Percentiles rank a stretch among this genome's conserved stretches.
phyloP scores from a whole-genome alignment of 1,139 yeast species.

The Yamadazyma sp. region DNA sequence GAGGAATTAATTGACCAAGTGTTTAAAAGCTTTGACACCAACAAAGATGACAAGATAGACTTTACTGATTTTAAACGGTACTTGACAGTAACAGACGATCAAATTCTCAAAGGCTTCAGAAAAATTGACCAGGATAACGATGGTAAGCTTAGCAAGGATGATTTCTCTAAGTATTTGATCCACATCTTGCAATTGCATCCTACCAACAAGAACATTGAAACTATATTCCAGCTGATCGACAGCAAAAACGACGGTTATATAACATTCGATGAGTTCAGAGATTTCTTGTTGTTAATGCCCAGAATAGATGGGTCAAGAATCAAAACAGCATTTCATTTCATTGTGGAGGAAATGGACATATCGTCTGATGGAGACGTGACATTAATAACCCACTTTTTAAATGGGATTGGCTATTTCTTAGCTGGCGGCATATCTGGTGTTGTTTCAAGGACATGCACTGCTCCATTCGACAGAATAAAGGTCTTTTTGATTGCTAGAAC shows the following conservation, averaged over 20 bases:
- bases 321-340: slow-evolving; percentile 77
- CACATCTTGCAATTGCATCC: slow-evolving; percentile 53
- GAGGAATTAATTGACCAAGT: slow-evolving; percentile 58
- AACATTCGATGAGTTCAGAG: slow-evolving; percentile 84
- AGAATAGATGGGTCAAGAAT: slow-evolving; percentile 66
- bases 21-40: slow-evolving; percentile 56
- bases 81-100: slow-evolving; percentile 62
- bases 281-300: slow-evolving; percentile 80
- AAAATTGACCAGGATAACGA: slow-evolving; percentile 74
- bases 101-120: slow-evolving; percentile 68
- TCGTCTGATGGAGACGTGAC: slow-evolving; percentile 93
- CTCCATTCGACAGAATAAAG: slow-evolving; percentile 93
- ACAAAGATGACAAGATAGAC: slow-evolving; percentile 57
- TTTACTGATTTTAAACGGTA: slow-evolving; percentile 62
- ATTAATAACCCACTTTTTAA: slow-evolving; percentile 70
- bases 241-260: slow-evolving; percentile 65
- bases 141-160: slow-evolving; percentile 67
- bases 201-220: slow-evolving; percentile 53
- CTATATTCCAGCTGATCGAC: slow-evolving; percentile 63
- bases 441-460: slow-evolving; percentile 94
- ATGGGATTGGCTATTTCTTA: slow-evolving; percentile 84
- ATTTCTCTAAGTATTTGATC: slow-evolving; percentile 63
- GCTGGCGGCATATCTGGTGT: slow-evolving; percentile 98
- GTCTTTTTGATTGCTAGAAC: slow-evolving; percentile 92
- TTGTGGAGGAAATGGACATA: slow-evolving; percentile 76